phyloP scores from a whole-genome alignment of 2,329 filamentous ascomycete genomes.

The Fusarium sp. region DNA sequence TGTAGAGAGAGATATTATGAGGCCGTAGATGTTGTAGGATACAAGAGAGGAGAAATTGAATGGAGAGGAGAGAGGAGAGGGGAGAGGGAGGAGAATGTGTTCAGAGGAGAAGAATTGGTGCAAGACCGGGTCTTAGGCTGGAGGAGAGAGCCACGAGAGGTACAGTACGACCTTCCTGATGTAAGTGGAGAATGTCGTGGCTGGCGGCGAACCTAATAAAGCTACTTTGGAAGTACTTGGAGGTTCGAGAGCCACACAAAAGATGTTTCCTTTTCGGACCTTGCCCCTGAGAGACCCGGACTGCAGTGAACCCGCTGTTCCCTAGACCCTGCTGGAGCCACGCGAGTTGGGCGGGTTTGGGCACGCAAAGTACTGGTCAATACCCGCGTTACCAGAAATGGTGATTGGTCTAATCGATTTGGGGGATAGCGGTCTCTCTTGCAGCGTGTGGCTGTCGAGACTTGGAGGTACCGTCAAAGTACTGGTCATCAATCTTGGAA shows the following conservation, averaged over 20 bases:
- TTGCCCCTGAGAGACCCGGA: constrained; percentile 19
- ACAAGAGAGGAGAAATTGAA: background rate
- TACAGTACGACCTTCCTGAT: constrained; percentile 9
- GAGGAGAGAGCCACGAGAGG: background rate
- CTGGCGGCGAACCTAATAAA: background rate
- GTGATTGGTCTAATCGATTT: background rate
- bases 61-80: background rate
- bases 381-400: background rate
- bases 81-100: constrained; percentile 9
- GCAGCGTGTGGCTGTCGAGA: constrained; percentile 17
- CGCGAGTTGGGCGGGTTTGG: background rate
- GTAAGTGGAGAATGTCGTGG: constrained; percentile 26
- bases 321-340: constrained; percentile 28
- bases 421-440: constrained; percentile 16
- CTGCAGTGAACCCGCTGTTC: constrained; percentile 13
- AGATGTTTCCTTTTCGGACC: constrained; percentile 23
- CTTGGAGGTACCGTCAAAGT: constrained; percentile 10
- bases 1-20: background rate
- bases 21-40: background rate
- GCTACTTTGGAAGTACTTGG: constrained; percentile 11
- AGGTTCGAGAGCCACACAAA: background rate
- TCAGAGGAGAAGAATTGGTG: constrained; percentile 15
- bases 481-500: background rate
- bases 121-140: constrained; percentile 4
- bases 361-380: constrained; percentile 2